Conservation (phyloP, 208 protist species). For the Acanthamoeba sp. region DNA sequence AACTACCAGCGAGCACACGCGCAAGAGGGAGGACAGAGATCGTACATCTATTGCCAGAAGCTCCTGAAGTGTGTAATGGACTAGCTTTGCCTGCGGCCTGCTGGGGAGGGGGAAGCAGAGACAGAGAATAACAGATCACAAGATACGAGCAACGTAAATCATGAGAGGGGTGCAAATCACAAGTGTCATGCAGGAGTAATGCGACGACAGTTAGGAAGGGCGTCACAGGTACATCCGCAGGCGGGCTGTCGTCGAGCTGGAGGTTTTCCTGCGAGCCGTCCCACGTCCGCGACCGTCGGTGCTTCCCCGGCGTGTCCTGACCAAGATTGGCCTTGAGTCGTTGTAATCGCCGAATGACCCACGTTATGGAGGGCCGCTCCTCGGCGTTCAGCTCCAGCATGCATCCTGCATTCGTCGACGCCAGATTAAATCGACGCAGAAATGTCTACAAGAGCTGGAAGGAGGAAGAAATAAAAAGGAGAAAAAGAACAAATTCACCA, state of each 20-base stretch:
- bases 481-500: not conserved
- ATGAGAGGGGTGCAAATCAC: not conserved
- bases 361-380: constrained; percentile 18
- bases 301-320: not conserved
- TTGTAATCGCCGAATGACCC: constrained; percentile 50
- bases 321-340: not conserved
- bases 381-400: constrained; percentile 59
- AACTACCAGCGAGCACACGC: no score
- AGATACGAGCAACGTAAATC: no score
- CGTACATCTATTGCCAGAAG: not conserved
- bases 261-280: constrained; percentile 16
- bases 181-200: no score
- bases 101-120: not conserved
- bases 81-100: not conserved
- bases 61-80: not conserved
- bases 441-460: no score
- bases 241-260: not conserved
- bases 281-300: constrained; percentile 37
- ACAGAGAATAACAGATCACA: no score
- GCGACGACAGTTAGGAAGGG: no score
- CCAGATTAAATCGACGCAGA: no score
- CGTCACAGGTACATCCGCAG: not conserved
- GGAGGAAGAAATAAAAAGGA: not conserved
- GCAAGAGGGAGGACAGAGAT: not conserved
- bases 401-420: not conserved